Conservation (phyloP, 2,329 filamentous ascomycete genomes). For the Endoconidiophora laricicola region DNA sequence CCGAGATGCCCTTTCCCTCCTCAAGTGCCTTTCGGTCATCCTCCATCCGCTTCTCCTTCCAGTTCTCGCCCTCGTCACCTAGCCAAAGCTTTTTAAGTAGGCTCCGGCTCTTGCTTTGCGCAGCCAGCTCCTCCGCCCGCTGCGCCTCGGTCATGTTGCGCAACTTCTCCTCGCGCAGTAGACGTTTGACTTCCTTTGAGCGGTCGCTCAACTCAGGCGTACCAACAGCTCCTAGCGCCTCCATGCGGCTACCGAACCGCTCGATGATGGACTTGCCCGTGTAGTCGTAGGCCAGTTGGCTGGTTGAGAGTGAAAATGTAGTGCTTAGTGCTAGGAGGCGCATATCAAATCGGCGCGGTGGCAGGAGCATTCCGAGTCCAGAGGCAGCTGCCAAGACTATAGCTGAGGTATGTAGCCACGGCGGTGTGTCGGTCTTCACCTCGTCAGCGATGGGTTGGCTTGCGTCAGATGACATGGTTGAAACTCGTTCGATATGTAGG, state of each 20-base stretch:
- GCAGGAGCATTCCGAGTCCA: conserved; percentile 32
- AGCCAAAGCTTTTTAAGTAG: conserved; percentile 37
- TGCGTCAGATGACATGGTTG: no score
- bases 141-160: conserved; percentile 19
- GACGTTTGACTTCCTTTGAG: conserved; percentile 29
- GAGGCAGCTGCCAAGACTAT: conserved; percentile 31
- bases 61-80: conserved; percentile 37
- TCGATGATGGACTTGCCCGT: conserved; percentile 35
- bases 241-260: conserved; percentile 29
- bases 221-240: conserved; percentile 20
- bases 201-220: conserved; percentile 40
- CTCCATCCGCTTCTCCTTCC: conserved; percentile 34
- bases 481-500: no score
- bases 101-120: conserved; percentile 16
- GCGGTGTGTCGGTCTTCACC: conserved; percentile 16
- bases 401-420: conserved; percentile 30
- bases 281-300: conserved; percentile 40
- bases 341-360: conserved; percentile 34
- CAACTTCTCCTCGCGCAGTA: conserved; percentile 30
- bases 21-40: conserved; percentile 36
- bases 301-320: conserved; percentile 34
- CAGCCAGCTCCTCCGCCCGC: conserved; percentile 19
- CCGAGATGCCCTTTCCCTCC: conserved; percentile 38
- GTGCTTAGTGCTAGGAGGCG: conserved; percentile 33
- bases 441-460: conserved; percentile 1